Evolutionary conservation across 2,329 filamentous ascomycete genomes (phyloP), one percentile per base, ranked within the genome.

Genomic region (Neofusicoccum ribis): DNA sequence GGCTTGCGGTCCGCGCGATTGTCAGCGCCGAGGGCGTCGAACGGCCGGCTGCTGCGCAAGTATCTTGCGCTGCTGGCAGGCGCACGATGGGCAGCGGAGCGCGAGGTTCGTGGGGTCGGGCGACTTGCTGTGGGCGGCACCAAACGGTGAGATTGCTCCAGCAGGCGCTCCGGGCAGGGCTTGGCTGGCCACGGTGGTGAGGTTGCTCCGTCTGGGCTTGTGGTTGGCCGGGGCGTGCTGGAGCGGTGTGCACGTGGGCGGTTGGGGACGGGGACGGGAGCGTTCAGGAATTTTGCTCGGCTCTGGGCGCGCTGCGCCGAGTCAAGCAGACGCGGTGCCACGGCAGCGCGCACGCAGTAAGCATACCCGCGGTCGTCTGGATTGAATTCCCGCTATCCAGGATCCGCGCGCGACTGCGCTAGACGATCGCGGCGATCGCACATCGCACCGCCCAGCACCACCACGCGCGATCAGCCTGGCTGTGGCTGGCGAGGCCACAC

Each of bases 1-100:
- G 56, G 31, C 56, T 36, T 47, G 56, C 43, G 56, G 56, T 60
- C 56, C 56, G 56, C 56, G 56, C 56, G 56, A 60, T 60, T 46
- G 37, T 34, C 15, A 9, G 56, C 41, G 8, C 56, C 41, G 41
- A 60, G 43, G n/a, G 11, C 20, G 52, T 20, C 3, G 23, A 31
- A 23, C 15, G 34, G 36, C 34, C 37, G 39, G 14, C 47, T 20
- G 20, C 20, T 20, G 2, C 20, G 20, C 20, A 34, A 23, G 12
- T 36, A 27, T 15, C 27, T 9, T 51, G 5, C 9, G 47, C 27
- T 51, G 8, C 47, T 51, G 23, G 5, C 27, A 12, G 23, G 11
- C 39, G 17, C 11, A 8, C 17, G 56, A 60, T 47, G 23, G 56
- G 56, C 56, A 15, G 43, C 27, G 27, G n/a, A 15, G 20, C 4